Conservation (phyloP, 495 filamentous ascomycete species). For the Schizothecium vesticola region DNA sequence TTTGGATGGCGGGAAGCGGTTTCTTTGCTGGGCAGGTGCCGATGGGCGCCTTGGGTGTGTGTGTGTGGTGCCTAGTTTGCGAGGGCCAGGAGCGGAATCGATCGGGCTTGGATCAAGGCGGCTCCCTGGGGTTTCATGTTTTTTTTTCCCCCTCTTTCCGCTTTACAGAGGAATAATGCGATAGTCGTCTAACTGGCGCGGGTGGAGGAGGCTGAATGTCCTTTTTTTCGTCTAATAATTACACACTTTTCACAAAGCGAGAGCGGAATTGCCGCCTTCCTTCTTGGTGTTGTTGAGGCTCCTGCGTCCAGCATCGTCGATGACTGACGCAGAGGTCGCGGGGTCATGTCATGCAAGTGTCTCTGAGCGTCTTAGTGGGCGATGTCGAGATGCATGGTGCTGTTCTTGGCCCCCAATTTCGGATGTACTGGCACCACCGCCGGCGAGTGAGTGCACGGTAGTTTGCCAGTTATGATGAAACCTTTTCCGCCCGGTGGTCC, state of each 20-base stretch:
- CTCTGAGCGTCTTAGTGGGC: neutral
- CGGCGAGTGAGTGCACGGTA: neutral
- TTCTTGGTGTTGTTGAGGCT: neutral
- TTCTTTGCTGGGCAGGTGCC: neutral
- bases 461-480: no score
- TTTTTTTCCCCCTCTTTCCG: neutral
- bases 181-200: neutral
- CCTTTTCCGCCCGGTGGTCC: no score
- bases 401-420: neutral
- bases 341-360: neutral
- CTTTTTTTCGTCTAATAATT: no score
- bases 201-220: neutral
- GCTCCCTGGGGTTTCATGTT: neutral
- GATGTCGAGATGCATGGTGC: neutral
- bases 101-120: neutral
- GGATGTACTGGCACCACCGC: neutral
- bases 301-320: neutral
- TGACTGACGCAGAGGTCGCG: neutral
- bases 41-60: neutral
- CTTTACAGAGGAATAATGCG: neutral
- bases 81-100: neutral
- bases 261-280: neutral
- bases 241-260: neutral
- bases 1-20: neutral
- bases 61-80: neutral